Percentiles rank a stretch among this genome's conserved stretches.
Evolutionary conservation across 257 asterid genomes (phyloP).

Genomic region (Jasminum sambac): DNA sequence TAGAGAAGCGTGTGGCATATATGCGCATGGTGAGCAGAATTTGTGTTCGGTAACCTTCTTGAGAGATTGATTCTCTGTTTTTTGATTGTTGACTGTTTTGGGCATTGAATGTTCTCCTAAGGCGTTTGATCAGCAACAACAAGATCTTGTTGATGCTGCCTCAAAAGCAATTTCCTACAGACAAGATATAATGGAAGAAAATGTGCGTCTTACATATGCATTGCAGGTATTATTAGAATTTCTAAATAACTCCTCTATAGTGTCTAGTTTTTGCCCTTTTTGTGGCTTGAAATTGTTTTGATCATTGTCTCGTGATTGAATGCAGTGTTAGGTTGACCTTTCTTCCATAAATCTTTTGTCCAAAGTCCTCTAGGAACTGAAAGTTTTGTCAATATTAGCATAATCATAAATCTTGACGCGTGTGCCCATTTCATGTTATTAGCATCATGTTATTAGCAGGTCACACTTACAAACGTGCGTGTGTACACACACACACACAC

Average conservation of each 20-base stretch:
- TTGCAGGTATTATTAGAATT: constrained; percentile 62
- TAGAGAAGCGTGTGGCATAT: constrained; percentile 93
- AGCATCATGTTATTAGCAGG: not conserved
- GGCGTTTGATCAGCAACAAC: constrained; percentile 99
- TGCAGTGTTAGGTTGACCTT: constrained; percentile 12
- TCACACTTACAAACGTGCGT: not conserved
- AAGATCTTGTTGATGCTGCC: constrained; percentile 97
- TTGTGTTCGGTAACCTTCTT: constrained; percentile 23
- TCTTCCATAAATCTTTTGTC: not conserved
- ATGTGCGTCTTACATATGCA: constrained; percentile 92
- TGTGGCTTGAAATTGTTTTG: constrained; percentile 2
- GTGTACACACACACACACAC: no score
- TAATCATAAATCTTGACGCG: constrained; percentile 9
- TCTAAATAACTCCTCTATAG: constrained; percentile 5
- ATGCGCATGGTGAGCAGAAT: constrained; percentile 82
- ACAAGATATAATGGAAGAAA: constrained; percentile 97
- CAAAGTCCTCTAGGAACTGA: constrained; percentile 19
- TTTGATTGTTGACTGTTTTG: constrained; percentile 26
- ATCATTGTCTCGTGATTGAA: constrained; percentile 3
- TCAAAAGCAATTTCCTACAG: constrained; percentile 96
- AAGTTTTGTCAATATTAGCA: constrained; percentile 11
- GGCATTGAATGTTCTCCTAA: constrained; percentile 31
- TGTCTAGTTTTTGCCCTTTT: constrained; percentile 25
- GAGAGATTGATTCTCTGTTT: constrained; percentile 14
- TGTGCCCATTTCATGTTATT: not conserved